Percentiles rank a stretch among this genome's conserved stretches.
Evolutionary conservation across 139 green algal species (phyloP).

Genomic region (Chlorella sp.): DNA sequence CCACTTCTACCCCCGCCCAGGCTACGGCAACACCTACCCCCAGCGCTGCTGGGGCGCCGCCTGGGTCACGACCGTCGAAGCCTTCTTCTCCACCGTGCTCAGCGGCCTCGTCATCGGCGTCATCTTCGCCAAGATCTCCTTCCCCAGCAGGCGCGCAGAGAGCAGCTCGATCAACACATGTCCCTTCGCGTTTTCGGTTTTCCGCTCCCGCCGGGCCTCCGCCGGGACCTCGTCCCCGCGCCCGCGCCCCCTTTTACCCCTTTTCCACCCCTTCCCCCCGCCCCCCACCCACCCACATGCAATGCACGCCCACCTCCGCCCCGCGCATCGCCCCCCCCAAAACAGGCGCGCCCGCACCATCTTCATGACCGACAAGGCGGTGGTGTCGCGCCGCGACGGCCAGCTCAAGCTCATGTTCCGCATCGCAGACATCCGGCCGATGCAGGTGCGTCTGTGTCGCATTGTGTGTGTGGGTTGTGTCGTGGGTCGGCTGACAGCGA

Average conservation of each 20-base stretch:
- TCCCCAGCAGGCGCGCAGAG: constrained; percentile 41
- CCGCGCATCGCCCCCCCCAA: too few relatives aligned
- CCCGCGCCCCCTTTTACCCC: not conserved
- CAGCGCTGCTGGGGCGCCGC: constrained; percentile 66
- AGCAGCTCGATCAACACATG: not conserved
- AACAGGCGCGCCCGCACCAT: constrained; percentile 69
- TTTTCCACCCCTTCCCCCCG: not conserved
- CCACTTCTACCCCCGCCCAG: constrained; percentile 26
- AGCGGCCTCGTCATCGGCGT: constrained; percentile 76
- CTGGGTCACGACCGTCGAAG: constrained; percentile 62
- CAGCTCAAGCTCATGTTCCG: constrained; percentile 92
- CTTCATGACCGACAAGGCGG: constrained; percentile 75
- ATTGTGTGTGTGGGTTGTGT: too few relatives aligned
- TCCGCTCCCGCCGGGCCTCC: not conserved
- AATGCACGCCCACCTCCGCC: not conserved
- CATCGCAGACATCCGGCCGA: constrained; percentile 67
- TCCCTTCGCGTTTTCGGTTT: not conserved
- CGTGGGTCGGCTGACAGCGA: too few relatives aligned
- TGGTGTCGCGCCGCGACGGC: constrained; percentile 76
- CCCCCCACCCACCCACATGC: not conserved
- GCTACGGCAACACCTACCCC: constrained; percentile 72
- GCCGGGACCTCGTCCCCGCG: not conserved
- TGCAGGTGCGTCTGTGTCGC: constrained; percentile 6
- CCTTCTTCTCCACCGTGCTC: constrained; percentile 52
- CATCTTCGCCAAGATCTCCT: constrained; percentile 70